Evolutionary conservation across 1,284 basidiomycete genomes (phyloP).

Genomic region (Microbotryomycetes sp.): DNA sequence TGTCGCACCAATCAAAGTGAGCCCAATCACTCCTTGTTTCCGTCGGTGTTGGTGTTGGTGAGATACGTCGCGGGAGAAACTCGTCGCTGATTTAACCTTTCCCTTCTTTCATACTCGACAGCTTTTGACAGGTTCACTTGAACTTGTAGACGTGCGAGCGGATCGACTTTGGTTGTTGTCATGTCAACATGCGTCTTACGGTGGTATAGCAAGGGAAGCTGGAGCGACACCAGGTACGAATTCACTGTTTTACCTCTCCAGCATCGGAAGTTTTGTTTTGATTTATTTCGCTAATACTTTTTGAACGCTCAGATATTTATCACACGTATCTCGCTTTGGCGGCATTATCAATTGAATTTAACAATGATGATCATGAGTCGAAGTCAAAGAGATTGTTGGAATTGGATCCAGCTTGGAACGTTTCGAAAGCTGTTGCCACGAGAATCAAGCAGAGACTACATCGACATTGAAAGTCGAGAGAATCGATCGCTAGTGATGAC

Average conservation of each 20-base stretch:
- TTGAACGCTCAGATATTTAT: constrained; percentile 55
- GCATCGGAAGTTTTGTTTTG: background rate
- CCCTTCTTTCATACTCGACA: background rate
- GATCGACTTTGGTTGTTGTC: constrained; percentile 59
- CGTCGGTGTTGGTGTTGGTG: background rate
- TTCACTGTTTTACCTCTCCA: constrained; percentile 2
- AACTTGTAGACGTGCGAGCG: constrained; percentile 34
- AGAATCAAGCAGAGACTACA: background rate
- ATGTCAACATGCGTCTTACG: constrained; percentile 70
- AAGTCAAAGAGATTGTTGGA: constrained; percentile 38
- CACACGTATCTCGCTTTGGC: constrained; percentile 86
- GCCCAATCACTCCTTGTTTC: too few species aligned
- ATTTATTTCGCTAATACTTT: background rate
- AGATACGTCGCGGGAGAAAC: constrained; percentile 1
- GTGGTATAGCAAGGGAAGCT: constrained; percentile 75
- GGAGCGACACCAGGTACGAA: constrained; percentile 64
- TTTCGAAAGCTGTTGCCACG: background rate
- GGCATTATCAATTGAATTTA: constrained; percentile 55
- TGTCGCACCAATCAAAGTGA: constrained; percentile 66
- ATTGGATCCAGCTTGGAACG: background rate
- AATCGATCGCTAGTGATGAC: background rate
- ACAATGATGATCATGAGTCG: constrained; percentile 46
- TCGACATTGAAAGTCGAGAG: background rate
- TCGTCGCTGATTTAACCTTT: constrained; percentile 1
- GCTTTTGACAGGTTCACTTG: background rate